A percentile compares a stretch with the other conserved stretches of the same genome.
phyloP scores from a whole-genome alignment of 306 rosid species.

The Cucumis sativus region DNA sequence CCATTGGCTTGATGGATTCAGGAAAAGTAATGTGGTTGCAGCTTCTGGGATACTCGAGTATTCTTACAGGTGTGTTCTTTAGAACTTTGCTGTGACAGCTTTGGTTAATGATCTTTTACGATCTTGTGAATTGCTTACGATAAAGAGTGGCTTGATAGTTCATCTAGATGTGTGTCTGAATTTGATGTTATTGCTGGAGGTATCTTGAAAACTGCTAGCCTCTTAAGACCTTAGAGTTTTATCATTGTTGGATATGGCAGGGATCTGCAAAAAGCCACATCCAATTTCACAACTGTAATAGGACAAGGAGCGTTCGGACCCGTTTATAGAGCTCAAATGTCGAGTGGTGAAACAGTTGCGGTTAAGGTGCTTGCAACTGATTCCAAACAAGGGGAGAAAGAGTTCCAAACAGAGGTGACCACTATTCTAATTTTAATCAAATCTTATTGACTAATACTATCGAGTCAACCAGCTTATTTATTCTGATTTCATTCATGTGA shows the following conservation, averaged over 20 bases:
- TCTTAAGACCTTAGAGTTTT: background rate
- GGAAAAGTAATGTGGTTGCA: constrained; percentile 56
- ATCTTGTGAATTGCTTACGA: background rate
- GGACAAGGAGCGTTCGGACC: constrained; percentile 99
- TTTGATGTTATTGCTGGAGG: background rate
- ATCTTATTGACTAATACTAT: background rate
- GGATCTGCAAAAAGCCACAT: constrained; percentile 94
- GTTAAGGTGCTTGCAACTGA: constrained; percentile 92
- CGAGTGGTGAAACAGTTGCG: constrained; percentile 81
- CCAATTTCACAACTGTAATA: constrained; percentile 76
- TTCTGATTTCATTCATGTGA: background rate
- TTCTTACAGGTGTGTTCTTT: constrained; percentile 62
- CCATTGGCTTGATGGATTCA: constrained; percentile 79
- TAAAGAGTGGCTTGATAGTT: background rate
- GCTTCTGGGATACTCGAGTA: constrained; percentile 93
- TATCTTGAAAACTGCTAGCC: background rate
- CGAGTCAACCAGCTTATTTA: background rate
- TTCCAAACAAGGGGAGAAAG: constrained; percentile 97
- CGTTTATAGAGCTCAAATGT: constrained; percentile 94
- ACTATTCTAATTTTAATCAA: background rate
- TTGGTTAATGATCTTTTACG: background rate
- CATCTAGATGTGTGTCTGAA: background rate
- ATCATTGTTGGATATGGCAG: constrained; percentile 19
- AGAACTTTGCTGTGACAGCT: background rate
- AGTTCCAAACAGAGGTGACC: constrained; percentile 89